These are phyloP conservation scores for Symbiodinium natans DNA, from an alignment of 73 alveolate species.

Conservation along the genomic window DNA sequence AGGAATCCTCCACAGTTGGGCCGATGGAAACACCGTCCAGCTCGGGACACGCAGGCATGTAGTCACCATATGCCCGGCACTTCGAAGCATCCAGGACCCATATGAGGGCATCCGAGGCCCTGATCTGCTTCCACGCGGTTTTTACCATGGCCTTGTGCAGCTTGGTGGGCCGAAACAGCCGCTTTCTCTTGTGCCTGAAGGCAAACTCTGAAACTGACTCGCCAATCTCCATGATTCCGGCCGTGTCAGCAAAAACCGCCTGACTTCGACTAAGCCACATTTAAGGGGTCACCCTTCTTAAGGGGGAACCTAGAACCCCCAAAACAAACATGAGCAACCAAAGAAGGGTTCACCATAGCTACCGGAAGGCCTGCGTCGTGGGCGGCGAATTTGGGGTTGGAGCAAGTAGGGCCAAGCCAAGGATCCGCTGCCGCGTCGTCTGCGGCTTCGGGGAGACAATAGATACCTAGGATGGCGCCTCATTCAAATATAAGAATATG, in stretches of 20 bases:
- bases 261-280: neutral
- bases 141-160: constrained; percentile 89
- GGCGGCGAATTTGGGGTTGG: constrained; percentile 42
- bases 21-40: constrained; percentile 85
- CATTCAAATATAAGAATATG: neutral
- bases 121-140: constrained; percentile 83
- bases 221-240: constrained; percentile 82
- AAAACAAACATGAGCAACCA: neutral
- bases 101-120: constrained; percentile 77
- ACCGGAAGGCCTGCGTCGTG: constrained; percentile 21
- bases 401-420: constrained; percentile 74
- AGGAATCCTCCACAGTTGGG: constrained; percentile 27
- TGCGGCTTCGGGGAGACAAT: constrained; percentile 92
- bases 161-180: constrained; percentile 60
- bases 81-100: constrained; percentile 89
- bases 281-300: neutral
- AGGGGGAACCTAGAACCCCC: neutral
- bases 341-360: neutral
- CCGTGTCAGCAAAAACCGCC: constrained; percentile 89
- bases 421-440: constrained; percentile 81
- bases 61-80: constrained; percentile 77
- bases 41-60: constrained; percentile 86
- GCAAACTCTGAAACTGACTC: constrained; percentile 58
- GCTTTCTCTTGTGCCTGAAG: constrained; percentile 89
- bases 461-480: constrained; percentile 5